These are phyloP conservation scores for Physaria fendleri DNA, from an alignment of 345 rosid genomes.

Conservation along the genomic window DNA sequence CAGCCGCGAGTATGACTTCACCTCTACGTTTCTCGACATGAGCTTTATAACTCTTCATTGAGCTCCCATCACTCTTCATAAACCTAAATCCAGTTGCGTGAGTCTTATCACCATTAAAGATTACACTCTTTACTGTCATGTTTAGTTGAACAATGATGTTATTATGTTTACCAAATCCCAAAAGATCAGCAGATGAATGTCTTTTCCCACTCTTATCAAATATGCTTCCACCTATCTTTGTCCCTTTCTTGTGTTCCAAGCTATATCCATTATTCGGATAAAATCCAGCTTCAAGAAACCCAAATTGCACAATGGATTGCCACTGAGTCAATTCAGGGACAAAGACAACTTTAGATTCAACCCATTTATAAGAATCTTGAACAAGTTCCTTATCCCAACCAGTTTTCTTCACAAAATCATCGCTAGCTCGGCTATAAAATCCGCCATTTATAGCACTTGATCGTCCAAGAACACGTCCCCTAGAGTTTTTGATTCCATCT, in stretches of 20 bases:
- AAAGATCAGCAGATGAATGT: slow-evolving; percentile 70
- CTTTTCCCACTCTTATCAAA: slow-evolving; percentile 55
- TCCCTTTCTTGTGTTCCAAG: slow-evolving; percentile 62
- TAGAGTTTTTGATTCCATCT: slow-evolving; percentile 46
- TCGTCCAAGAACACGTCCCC: slow-evolving; percentile 72
- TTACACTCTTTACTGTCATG: slow-evolving; percentile 49
- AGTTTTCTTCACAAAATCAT: slow-evolving; percentile 37
- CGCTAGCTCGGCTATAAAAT: slow-evolving; percentile 66
- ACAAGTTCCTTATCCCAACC: slow-evolving; percentile 61
- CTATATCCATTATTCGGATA: slow-evolving; percentile 57
- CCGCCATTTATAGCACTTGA: slow-evolving; percentile 67
- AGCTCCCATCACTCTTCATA: slow-evolving; percentile 46
- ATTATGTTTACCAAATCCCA: slow-evolving; percentile 41
- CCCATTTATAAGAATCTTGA: slow-evolving; percentile 61
- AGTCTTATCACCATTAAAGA: slow-evolving; percentile 38
- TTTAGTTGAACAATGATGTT: slow-evolving; percentile 48
- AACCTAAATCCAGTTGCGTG: slow-evolving; percentile 48
- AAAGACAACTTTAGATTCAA: slow-evolving; percentile 58
- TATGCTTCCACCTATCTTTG: slow-evolving; percentile 64
- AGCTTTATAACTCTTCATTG: slow-evolving; percentile 39
- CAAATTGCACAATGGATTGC: slow-evolving; percentile 56
- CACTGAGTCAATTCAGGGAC: slow-evolving; percentile 55
- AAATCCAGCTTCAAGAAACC: slow-evolving; percentile 71
- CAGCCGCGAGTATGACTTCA: slow-evolving; percentile 66
- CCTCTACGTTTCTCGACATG: slow-evolving; percentile 46